phyloP scores from a whole-genome alignment of 2,329 filamentous ascomycete genomes.

The Metarhizium anisopliae region DNA sequence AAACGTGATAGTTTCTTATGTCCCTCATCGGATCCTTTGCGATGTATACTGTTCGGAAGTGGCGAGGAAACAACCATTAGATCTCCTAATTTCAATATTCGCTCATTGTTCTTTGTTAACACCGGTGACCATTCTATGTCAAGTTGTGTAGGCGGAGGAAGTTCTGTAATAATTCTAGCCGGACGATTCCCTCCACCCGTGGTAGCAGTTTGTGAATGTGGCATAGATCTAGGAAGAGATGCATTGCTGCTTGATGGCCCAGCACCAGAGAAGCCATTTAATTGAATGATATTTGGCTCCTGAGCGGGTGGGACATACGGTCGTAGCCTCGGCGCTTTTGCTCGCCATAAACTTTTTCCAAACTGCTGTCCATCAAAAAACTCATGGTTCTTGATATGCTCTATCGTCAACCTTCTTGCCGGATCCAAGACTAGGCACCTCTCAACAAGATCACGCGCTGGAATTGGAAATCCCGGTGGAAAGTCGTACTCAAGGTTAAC shows the following conservation, averaged over 20 bases:
- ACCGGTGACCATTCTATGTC: constrained; percentile 99
- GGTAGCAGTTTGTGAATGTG: constrained; percentile 26
- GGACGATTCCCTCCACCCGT: constrained; percentile 49
- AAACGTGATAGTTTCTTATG: constrained; percentile 91
- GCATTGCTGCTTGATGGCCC: constrained; percentile 16
- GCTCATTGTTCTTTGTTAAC: constrained; percentile 79
- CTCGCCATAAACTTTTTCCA: constrained; percentile 79
- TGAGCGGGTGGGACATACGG: constrained; percentile 70
- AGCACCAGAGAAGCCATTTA: constrained; percentile 46
- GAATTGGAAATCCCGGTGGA: constrained; percentile 74
- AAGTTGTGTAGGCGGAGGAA: constrained; percentile 91
- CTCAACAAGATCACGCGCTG: constrained; percentile 84
- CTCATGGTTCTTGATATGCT: constrained; percentile 93
- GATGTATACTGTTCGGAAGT: constrained; percentile 63
- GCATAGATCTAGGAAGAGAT: constrained; percentile 18
- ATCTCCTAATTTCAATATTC: constrained; percentile 90
- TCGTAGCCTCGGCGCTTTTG: constrained; percentile 79
- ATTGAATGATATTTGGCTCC: constrained; percentile 65
- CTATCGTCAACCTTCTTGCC: constrained; percentile 71
- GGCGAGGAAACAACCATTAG: constrained; percentile 75
- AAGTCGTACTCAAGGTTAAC: constrained; percentile 92
- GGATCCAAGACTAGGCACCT: constrained; percentile 86
- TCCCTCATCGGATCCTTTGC: constrained; percentile 60
- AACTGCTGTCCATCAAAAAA: constrained; percentile 87
- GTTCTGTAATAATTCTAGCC: constrained; percentile 80